Conservation (phyloP, 257 asterid species). For the Orobanche coerulescens region DNA sequence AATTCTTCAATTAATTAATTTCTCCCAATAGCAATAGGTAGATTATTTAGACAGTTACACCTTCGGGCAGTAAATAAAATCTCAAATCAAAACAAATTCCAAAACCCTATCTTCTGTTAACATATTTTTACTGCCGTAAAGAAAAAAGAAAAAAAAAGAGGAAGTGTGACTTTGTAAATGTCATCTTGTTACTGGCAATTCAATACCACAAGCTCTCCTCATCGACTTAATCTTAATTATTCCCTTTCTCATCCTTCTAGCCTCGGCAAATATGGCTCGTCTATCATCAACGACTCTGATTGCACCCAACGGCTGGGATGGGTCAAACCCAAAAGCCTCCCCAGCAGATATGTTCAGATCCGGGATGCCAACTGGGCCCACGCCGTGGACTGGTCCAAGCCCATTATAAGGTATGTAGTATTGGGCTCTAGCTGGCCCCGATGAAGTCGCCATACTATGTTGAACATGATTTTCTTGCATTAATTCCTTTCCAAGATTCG, state of each 20-base stretch:
- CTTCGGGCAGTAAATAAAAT: too few relatives aligned
- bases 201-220: conserved; percentile 24
- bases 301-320: conserved; percentile 29
- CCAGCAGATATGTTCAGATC: conserved; percentile 32
- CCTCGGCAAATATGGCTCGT: conserved; percentile 47
- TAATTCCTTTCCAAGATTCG: conserved; percentile 9
- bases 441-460: not conserved
- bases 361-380: conserved; percentile 37
- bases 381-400: conserved; percentile 9
- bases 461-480: not conserved
- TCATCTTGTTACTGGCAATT: conserved; percentile 14
- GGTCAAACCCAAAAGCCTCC: conserved; percentile 22
- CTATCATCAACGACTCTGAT: conserved; percentile 11
- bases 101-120: too few relatives aligned
- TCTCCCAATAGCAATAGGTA: too few relatives aligned
- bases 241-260: conserved; percentile 49
- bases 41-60: too few relatives aligned
- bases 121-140: not conserved
- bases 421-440: conserved; percentile 23
- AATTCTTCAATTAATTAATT: too few relatives aligned
- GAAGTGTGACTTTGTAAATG: too few relatives aligned
- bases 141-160: not conserved
- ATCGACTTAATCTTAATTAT: conserved; percentile 30
- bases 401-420: conserved; percentile 19
- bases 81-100: too few relatives aligned